Evolutionary conservation across 495 filamentous ascomycete genomes (phyloP), one percentile per base, ranked within the genome.

Genomic region (Tuber magnatum): DNA sequence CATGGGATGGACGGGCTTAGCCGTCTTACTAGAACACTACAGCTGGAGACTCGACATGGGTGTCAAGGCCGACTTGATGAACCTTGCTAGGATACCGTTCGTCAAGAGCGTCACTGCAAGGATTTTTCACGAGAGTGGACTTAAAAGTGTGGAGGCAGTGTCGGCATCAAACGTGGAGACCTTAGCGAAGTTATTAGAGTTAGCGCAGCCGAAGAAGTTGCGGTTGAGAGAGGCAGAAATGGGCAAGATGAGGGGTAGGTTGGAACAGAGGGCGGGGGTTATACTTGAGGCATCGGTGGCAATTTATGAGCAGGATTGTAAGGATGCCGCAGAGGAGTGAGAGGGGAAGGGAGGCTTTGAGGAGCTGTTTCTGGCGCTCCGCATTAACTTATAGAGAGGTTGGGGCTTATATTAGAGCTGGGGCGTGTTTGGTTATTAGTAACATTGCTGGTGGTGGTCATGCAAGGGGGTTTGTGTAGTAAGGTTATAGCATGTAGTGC

Each of bases 91-190:
- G 83, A 88, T 94, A 28, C 91, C 91, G 0, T 93, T 88, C 76
- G 88, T 94, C 68, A 94, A 95, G 82, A 92, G 91, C 75, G 89
- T 89, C 74, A 94, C 92, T 0, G 92, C 92, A 71, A 85, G 92
- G 8, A 83, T 93, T 6, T 90, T 95, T 73, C 89, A 91, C 84
- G 92, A 94, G 51, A 93, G 91, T 83, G 92, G 92, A 0, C 89
- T 91, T 79, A 89, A 87, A 76, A 91, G 87, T 35, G 83, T 94
- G 70, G 88, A 88, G 51, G 86, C 88, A 0, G 84, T 94, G 44
- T 91, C 92, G 1, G 90, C 89, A 73, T 90, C 91, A 0, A 86
- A 91, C 68, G 86, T 89, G 0, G 88, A 88, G 71, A 91, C 91
- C 74, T 81, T 94, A 69, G 84, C 92, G 4, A 89, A 90, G n/a